Conservation (phyloP, 129 eudicot genomes). For the Erigeron canadensis region DNA sequence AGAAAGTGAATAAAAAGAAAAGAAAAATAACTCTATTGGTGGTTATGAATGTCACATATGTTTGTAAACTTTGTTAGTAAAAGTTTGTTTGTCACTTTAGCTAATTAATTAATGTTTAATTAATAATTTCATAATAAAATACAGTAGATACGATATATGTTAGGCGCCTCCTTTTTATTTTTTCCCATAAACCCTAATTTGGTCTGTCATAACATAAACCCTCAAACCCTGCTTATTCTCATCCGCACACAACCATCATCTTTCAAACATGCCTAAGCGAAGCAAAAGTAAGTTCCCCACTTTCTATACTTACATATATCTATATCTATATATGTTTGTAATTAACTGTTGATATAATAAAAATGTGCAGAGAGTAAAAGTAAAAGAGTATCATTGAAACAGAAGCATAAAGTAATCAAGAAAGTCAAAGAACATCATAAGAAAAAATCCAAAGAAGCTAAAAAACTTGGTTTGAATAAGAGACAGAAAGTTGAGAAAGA, state of each 20-base stretch:
- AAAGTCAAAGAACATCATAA: constrained; percentile 90
- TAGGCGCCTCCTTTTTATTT: neutral
- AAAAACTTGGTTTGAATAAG: constrained; percentile 71
- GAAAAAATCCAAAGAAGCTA: constrained; percentile 94
- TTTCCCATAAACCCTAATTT: constrained; percentile 39
- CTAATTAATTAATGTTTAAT: no score
- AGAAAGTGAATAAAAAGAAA: no score
- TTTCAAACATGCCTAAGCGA: constrained; percentile 66
- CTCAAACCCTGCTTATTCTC: constrained; percentile 4
- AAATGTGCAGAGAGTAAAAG: constrained; percentile 87
- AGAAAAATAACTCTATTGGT: no score
- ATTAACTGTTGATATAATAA: neutral
- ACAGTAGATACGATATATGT: neutral
- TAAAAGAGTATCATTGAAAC: constrained; percentile 72
- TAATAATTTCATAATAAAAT: no score
- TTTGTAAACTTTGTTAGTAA: no score
- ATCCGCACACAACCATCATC: constrained; percentile 5
- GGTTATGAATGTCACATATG: no score
- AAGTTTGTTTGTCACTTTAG: no score
- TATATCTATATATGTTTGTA: neutral
- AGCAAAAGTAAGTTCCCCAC: constrained; percentile 61
- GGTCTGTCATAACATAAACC: constrained; percentile 29
- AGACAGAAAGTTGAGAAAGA: constrained; percentile 81
- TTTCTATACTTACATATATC: neutral
- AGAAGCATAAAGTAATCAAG: constrained; percentile 77